A percentile compares a stretch with the other conserved stretches of the same genome.
Evolutionary conservation across 768 basidiomycete species (phyloP).

Genomic region (Mycena maculata): DNA sequence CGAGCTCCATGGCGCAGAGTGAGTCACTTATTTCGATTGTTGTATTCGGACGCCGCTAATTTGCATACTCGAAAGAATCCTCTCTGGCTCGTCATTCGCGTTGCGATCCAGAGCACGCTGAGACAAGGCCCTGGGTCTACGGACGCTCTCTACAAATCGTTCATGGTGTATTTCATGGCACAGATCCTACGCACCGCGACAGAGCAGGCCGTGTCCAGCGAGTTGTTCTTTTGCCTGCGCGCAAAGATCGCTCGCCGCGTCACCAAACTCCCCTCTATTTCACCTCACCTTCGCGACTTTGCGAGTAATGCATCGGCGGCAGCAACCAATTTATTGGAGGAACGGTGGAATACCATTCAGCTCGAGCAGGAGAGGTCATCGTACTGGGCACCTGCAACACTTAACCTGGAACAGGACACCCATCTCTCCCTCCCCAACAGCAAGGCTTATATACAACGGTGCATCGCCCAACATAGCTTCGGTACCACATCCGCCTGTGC

Average conservation of each 20-base stretch:
- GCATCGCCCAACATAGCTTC: conserved; percentile 19
- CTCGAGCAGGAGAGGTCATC: conserved; percentile 37
- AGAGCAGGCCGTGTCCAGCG: conserved; percentile 40
- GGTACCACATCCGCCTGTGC: conserved; percentile 4
- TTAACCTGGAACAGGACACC: conserved; percentile 46
- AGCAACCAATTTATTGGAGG: conserved; percentile 40
- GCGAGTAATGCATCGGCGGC: conserved; percentile 36
- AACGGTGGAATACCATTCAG: conserved; percentile 49
- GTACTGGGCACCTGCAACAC: conserved; percentile 37
- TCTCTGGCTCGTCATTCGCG: conserved; percentile 61
- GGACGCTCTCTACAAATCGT: conserved; percentile 54
- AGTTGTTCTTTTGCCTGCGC: conserved; percentile 50
- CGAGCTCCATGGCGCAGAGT: conserved; percentile 58
- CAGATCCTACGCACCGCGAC: conserved; percentile 40
- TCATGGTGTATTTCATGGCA: conserved; percentile 56
- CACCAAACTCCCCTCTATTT: conserved; percentile 48
- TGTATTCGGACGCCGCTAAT: conserved; percentile 6
- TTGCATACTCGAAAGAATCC: conserved; percentile 41
- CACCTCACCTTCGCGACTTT: conserved; percentile 31
- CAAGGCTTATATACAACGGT: conserved; percentile 39
- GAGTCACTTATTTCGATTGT: not conserved
- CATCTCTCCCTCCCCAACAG: conserved; percentile 47
- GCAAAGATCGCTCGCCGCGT: conserved; percentile 52
- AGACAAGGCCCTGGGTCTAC: conserved; percentile 22
- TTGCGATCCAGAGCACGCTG: conserved; percentile 55